Conservation (phyloP, 768 basidiomycete species). For the Suillus ampliporus region DNA sequence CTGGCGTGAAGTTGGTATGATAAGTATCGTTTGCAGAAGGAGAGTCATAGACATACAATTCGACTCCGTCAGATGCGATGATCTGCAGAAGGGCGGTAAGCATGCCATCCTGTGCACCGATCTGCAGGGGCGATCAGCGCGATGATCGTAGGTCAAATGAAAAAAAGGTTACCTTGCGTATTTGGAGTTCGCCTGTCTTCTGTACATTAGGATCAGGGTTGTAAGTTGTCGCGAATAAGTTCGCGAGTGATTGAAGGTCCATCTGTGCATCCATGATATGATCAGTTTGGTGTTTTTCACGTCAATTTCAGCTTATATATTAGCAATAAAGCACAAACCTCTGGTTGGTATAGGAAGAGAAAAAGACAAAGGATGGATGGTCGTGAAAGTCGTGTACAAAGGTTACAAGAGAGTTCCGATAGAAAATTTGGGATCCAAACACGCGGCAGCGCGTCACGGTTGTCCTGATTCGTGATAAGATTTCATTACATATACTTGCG, state of each 20-base stretch:
- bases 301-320: conserved; percentile 1
- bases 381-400: conserved; percentile 25
- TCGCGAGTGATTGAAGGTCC: conserved; percentile 78
- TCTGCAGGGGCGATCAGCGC: conserved; percentile 46
- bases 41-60: conserved; percentile 67
- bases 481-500: neutral
- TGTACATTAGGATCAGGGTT: conserved; percentile 87
- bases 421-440: conserved; percentile 15
- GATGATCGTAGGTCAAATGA: neutral
- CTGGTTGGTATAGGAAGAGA: conserved; percentile 7
- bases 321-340: conserved; percentile 1
- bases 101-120: conserved; percentile 82
- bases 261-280: conserved; percentile 41
- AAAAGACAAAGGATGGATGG: conserved; percentile 6
- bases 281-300: neutral
- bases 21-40: neutral
- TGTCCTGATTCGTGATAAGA: conserved; percentile 5
- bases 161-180: conserved; percentile 67
- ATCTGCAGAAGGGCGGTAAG: conserved; percentile 86
- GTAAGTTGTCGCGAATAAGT: conserved; percentile 81
- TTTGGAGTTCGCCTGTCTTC: conserved; percentile 84
- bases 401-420: conserved; percentile 11
- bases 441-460: conserved; percentile 1
- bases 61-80: conserved; percentile 76
- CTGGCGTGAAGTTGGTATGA: conserved; percentile 40